These are phyloP conservation scores for Ligustrum vulgare DNA, from an alignment of 257 asterid species.

Conservation along the genomic window DNA sequence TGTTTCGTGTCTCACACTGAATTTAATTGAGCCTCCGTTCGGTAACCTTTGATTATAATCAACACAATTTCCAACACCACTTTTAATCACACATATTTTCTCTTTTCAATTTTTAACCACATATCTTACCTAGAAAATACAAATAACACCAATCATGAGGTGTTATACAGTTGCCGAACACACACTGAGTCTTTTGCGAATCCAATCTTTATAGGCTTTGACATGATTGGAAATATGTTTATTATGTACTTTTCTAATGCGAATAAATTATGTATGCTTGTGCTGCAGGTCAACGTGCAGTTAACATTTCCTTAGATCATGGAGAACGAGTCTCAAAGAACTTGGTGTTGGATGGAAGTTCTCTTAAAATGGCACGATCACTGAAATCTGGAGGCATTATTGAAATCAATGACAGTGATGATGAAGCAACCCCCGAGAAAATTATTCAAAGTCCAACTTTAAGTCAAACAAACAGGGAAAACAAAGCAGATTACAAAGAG, in stretches of 20 bases:
- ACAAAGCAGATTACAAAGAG: background rate
- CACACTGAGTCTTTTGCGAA: background rate
- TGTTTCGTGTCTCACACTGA: background rate
- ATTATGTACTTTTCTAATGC: background rate
- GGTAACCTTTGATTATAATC: too few species aligned
- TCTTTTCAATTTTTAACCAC: too few species aligned
- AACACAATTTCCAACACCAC: too few species aligned
- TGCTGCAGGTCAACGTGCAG: conserved; percentile 17
- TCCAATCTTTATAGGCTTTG: background rate
- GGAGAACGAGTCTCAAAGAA: background rate
- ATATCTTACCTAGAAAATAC: too few species aligned
- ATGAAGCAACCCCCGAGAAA: conserved; percentile 5
- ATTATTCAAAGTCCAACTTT: background rate
- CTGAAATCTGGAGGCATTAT: conserved; percentile 17
- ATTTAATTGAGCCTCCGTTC: background rate
- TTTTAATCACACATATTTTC: too few species aligned
- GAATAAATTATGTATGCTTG: conserved; percentile 4
- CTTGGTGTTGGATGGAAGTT: background rate
- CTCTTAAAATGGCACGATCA: background rate
- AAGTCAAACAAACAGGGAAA: background rate
- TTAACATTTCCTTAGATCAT: background rate
- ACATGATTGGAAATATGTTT: background rate
- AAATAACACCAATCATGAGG: too few species aligned
- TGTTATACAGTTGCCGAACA: too few species aligned
- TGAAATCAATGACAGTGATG: conserved; percentile 22